phyloP scores from a whole-genome alignment of 176 grass and related monocot species.

The Aegilops tauschii region DNA sequence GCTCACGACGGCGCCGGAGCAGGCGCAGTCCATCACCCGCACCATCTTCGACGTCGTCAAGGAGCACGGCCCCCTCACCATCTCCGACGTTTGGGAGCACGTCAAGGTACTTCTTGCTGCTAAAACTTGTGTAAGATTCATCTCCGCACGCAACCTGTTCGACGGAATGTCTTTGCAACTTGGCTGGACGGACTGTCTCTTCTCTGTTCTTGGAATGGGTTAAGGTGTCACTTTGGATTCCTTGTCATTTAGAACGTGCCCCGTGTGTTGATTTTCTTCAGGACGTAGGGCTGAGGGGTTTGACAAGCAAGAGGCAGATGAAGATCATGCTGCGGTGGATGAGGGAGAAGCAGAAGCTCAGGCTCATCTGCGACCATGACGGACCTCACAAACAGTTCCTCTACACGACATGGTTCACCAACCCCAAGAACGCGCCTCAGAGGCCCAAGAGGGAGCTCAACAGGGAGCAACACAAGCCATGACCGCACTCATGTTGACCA shows the following conservation, averaged over 20 bases:
- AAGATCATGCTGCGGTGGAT: slow-evolving; percentile 95
- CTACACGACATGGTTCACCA: slow-evolving; percentile 98
- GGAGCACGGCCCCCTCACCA: slow-evolving; percentile 93
- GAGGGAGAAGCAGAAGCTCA: slow-evolving; percentile 86
- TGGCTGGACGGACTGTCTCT: not conserved
- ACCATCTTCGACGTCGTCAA: slow-evolving; percentile 82
- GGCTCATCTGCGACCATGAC: slow-evolving; percentile 80
- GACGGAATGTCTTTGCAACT: not conserved
- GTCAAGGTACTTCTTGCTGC: slow-evolving; percentile 46
- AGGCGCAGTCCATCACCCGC: slow-evolving; percentile 75
- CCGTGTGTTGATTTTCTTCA: not conserved
- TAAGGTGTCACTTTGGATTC: not conserved
- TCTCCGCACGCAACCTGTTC: slow-evolving; percentile 20
- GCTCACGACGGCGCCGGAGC: slow-evolving; percentile 66
- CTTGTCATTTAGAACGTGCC: not conserved
- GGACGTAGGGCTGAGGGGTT: slow-evolving; percentile 66
- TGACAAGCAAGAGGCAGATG: slow-evolving; percentile 90
- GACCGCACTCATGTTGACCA: not conserved
- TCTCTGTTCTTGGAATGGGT: not conserved
- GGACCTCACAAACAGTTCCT: slow-evolving; percentile 90
- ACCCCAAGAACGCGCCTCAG: slow-evolving; percentile 60
- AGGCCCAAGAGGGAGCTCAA: slow-evolving; percentile 19
- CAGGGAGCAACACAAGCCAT: not conserved
- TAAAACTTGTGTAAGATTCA: not conserved
- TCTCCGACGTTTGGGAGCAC: slow-evolving; percentile 80